Percentiles rank a stretch among this genome's conserved stretches.
These are phyloP conservation scores for Vitis cinerea DNA, from an alignment of 164 flowering plant genomes.

Conservation along the genomic window DNA sequence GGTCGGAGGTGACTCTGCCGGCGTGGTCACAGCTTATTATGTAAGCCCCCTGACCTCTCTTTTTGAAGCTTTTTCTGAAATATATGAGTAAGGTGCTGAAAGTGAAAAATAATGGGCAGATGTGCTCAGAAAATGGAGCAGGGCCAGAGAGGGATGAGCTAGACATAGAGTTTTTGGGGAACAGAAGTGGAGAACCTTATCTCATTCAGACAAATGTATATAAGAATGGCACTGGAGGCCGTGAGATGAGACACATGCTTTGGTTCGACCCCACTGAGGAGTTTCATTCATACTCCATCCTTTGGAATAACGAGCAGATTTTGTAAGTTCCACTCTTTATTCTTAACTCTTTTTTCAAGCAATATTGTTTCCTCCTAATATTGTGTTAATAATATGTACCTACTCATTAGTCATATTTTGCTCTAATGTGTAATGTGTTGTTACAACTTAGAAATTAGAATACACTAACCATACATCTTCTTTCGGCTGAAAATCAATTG, in stretches of 20 bases:
- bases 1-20: slow-evolving; percentile 95
- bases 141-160: slow-evolving; percentile 84
- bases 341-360: too few relatives aligned
- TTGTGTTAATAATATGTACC: too few relatives aligned
- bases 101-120: slow-evolving; percentile 39
- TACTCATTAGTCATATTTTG: too few relatives aligned
- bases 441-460: too few relatives aligned
- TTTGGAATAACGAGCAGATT: slow-evolving; percentile 73
- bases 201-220: slow-evolving; percentile 83
- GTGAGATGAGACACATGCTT: slow-evolving; percentile 87
- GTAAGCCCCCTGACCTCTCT: slow-evolving; percentile 37
- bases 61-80: too few relatives aligned
- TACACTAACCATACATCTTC: too few relatives aligned
- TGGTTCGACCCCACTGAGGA: slow-evolving; percentile 97
- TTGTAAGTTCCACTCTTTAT: slow-evolving; percentile 40
- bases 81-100: neutral
- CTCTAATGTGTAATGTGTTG: too few relatives aligned
- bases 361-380: too few relatives aligned
- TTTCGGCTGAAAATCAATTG: too few relatives aligned
- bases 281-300: slow-evolving; percentile 70
- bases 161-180: slow-evolving; percentile 94
- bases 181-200: slow-evolving; percentile 77
- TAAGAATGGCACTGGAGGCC: slow-evolving; percentile 71
- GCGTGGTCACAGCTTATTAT: slow-evolving; percentile 93
- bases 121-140: slow-evolving; percentile 83